These are phyloP conservation scores for Ilyonectria destructans DNA, from an alignment of 2,329 filamentous ascomycete species.

Conservation along the genomic window DNA sequence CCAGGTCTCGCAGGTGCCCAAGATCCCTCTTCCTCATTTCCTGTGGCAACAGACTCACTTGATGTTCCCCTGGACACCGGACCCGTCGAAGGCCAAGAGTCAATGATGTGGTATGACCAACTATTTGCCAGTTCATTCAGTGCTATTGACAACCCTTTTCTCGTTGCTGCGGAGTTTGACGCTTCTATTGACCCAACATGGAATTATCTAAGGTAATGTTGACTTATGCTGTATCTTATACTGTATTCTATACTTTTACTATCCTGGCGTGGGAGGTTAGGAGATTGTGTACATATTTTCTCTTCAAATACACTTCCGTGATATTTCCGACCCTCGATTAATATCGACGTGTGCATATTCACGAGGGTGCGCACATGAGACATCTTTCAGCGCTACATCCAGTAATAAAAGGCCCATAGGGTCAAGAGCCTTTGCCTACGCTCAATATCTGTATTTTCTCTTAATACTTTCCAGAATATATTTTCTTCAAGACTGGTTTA, in stretches of 20 bases:
- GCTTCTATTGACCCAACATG: conserved; percentile 53
- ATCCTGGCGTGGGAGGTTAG: neutral
- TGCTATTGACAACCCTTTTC: conserved; percentile 53
- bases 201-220: conserved; percentile 47
- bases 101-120: conserved; percentile 56
- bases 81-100: conserved; percentile 52
- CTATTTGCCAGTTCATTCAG: conserved; percentile 54
- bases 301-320: no score
- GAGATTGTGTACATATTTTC: neutral
- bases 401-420: no score
- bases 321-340: no score
- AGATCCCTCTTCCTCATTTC: neutral
- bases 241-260: neutral
- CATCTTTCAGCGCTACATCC: no score
- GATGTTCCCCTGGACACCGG: conserved; percentile 29
- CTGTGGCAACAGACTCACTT: neutral
- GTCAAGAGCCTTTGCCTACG: no score
- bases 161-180: conserved; percentile 53
- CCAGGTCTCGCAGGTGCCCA: conserved; percentile 3
- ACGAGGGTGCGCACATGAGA: no score
- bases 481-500: no score
- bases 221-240: neutral
- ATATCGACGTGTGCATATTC: no score
- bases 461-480: no score
- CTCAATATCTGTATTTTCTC: no score